Percentiles rank a stretch among this genome's conserved stretches.
phyloP scores from a whole-genome alignment of 2,329 filamentous ascomycete species.

The Cryphonectria radicalis region DNA sequence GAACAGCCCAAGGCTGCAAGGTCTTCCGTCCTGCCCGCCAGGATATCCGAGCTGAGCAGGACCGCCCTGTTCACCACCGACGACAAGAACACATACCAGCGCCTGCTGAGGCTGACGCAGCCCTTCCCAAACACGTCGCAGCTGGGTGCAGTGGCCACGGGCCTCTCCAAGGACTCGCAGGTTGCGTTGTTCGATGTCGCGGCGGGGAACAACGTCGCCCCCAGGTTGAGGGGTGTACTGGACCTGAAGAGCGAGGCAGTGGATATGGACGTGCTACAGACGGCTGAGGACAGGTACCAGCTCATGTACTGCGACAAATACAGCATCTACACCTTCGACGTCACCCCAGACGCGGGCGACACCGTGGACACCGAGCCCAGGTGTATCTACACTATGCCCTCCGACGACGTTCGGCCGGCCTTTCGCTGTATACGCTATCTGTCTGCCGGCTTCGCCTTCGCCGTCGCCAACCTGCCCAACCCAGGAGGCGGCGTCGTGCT shows the following conservation, averaged over 20 bases:
- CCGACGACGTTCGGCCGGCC: constrained; percentile 51
- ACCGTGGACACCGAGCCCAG: constrained; percentile 47
- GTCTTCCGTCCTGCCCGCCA: constrained; percentile 39
- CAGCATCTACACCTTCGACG: constrained; percentile 70
- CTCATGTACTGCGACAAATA: constrained; percentile 80
- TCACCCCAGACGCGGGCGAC: constrained; percentile 49
- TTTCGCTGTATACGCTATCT: constrained; percentile 65
- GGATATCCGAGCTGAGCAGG: constrained; percentile 57
- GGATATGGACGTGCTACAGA: constrained; percentile 72
- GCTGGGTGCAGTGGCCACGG: constrained; percentile 79
- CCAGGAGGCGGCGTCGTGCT: constrained; percentile 61
- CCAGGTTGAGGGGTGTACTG: constrained; percentile 53
- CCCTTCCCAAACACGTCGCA: constrained; percentile 59
- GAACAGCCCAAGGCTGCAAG: constrained; percentile 39
- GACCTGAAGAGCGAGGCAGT: constrained; percentile 62
- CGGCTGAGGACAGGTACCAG: constrained; percentile 64
- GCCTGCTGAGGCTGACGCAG: constrained; percentile 58
- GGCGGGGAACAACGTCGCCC: constrained; percentile 54
- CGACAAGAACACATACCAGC: constrained; percentile 62
- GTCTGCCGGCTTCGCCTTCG: constrained; percentile 60
- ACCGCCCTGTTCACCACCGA: constrained; percentile 56
- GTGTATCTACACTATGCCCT: constrained; percentile 60
- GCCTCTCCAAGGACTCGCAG: constrained; percentile 75
- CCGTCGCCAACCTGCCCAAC: constrained; percentile 62
- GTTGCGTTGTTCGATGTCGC: constrained; percentile 78